A percentile compares a stretch with the other conserved stretches of the same genome.
Evolutionary conservation across 2,329 filamentous ascomycete species (phyloP).

Genomic region (Colletotrichum scovillei): DNA sequence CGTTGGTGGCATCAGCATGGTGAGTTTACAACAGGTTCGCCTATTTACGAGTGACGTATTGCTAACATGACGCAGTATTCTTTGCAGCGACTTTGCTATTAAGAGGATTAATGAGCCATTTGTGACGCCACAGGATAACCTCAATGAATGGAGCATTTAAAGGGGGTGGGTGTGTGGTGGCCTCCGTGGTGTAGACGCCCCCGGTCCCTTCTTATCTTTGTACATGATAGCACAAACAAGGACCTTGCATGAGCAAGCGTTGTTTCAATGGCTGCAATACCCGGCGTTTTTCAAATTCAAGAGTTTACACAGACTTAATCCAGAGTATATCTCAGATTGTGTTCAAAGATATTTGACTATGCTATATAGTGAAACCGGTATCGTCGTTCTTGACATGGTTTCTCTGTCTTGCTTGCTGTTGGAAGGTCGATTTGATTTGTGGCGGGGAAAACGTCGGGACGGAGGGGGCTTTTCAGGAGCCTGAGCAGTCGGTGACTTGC

Average conservation of each 20-base stretch:
- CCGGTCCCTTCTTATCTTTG: not conserved
- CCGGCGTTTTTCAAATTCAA: constrained; percentile 24
- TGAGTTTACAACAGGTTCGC: constrained; percentile 53
- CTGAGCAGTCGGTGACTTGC: not conserved
- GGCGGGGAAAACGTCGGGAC: too few species aligned
- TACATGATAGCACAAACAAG: constrained; percentile 15
- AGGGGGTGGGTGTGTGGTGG: not conserved
- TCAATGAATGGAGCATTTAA: constrained; percentile 82
- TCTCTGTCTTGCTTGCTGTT: too few species aligned
- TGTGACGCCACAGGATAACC: constrained; percentile 77
- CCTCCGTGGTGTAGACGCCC: constrained; percentile 3
- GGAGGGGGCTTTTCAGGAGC: not conserved
- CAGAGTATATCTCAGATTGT: too few species aligned
- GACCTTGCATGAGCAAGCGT: constrained; percentile 26
- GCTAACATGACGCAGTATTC: constrained; percentile 69
- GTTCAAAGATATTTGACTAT: too few species aligned
- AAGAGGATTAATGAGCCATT: constrained; percentile 96
- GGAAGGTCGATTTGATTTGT: not conserved
- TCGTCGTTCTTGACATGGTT: too few species aligned
- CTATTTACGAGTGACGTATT: not conserved
- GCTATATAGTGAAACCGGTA: too few species aligned
- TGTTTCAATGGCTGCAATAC: constrained; percentile 29
- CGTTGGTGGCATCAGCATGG: constrained; percentile 91
- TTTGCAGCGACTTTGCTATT: constrained; percentile 95
- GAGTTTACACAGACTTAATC: not conserved